Conservation (phyloP, 2,329 filamentous ascomycete species). For the Aspergillus awamori region DNA sequence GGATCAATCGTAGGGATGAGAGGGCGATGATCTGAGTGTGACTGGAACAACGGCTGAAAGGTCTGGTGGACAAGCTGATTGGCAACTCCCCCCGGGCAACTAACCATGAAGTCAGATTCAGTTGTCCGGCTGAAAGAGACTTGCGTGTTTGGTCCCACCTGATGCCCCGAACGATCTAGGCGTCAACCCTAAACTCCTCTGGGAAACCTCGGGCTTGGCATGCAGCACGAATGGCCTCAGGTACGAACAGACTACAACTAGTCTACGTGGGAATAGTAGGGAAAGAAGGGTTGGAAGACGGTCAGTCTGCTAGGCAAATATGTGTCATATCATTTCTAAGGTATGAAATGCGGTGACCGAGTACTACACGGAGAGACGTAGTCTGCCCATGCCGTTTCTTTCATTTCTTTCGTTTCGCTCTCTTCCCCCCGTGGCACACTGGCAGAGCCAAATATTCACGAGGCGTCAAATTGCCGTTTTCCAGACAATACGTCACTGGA, state of each 20-base stretch:
- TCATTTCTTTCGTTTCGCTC: neutral
- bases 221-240: neutral
- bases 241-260: neutral
- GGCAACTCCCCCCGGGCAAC: neutral
- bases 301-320: too few relatives aligned
- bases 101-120: neutral
- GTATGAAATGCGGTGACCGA: neutral
- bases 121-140: neutral
- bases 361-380: neutral
- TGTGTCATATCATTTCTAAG: neutral
- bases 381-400: neutral
- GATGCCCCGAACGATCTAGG: neutral
- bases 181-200: neutral
- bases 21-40: neutral
- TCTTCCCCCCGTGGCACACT: neutral
- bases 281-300: too few relatives aligned
- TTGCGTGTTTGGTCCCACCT: constrained; percentile 1
- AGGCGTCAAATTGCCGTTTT: neutral
- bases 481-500: neutral
- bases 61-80: neutral
- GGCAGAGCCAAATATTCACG: neutral
- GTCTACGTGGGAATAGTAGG: neutral
- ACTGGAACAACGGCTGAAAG: neutral
- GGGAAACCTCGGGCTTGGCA: neutral
- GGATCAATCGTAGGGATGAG: neutral